Conservation (phyloP, 75 land plant species). For the Gnetum montanum region DNA sequence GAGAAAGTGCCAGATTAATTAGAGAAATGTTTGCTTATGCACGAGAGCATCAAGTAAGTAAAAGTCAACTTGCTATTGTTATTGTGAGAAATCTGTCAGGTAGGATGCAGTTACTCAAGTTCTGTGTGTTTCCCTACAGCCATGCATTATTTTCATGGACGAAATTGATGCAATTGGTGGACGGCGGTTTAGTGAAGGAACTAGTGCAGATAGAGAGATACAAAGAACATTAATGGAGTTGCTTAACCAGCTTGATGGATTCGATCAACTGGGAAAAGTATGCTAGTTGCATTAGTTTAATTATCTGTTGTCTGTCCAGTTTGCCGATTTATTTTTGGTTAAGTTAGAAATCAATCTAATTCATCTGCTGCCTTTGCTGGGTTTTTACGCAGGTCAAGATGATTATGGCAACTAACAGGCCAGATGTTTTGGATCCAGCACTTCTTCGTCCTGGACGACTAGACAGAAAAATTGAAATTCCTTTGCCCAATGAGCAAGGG, state of each 20-base stretch:
- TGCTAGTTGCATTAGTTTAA: not conserved
- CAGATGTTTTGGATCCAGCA: conserved; percentile 88
- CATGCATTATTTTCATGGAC: conserved; percentile 95
- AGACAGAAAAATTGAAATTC: conserved; percentile 84
- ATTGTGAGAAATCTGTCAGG: too few relatives aligned
- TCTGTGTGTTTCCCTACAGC: conserved; percentile 32
- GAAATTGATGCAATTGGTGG: conserved; percentile 97
- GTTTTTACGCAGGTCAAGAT: conserved; percentile 56
- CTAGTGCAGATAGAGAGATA: conserved; percentile 91
- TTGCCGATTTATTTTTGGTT: not conserved
- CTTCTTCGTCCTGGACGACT: conserved; percentile 79
- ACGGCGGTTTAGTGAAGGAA: conserved; percentile 90
- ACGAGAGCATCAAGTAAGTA: conserved; percentile 78
- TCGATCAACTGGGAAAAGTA: conserved; percentile 94
- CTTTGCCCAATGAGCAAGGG: conserved; percentile 85
- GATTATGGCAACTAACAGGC: conserved; percentile 90
- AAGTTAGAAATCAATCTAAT: too few relatives aligned
- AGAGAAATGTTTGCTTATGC: conserved; percentile 90
- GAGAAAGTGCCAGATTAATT: conserved; percentile 81
- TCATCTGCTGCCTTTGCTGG: not conserved
- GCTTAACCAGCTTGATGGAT: conserved; percentile 86
- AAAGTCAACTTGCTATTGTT: not conserved
- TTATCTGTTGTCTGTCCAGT: not conserved
- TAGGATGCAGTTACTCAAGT: not conserved
- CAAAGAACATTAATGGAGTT: conserved; percentile 90